Base-by-base conservation (phyloP, 352 stramenopile species). In the Globisporangium carolinianum region DNA sequence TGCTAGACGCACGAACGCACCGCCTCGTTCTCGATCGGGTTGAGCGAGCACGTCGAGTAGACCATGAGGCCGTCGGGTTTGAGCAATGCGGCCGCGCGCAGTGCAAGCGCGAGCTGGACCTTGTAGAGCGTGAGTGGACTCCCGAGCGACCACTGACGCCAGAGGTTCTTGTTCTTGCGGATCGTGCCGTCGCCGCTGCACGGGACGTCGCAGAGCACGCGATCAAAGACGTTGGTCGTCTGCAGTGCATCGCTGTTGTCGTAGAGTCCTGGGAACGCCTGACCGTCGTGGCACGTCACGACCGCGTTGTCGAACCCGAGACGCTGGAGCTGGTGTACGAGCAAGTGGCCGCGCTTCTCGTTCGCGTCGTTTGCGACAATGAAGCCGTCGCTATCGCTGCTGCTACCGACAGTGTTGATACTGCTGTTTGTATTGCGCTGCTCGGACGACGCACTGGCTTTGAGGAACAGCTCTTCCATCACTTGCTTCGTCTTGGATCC, bases 401-500 rank as follows among this genome's bases (percentile, higher is more conserved):
- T 45, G 36, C 11, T 3, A 39, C 17, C 60, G 7, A 5, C 11
- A 4, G 2, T 50, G 3, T 14, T 49, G 32, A 17, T 45, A 32
- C 11, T 3, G 4, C 17, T 6, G 5, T 24, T 36, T n/a, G 3
- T 24, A 4, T 37, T 32, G 9, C 51, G 43, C 6, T 36, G 36
- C n/a, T 69, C 46, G 24, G 24, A 32, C 4, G 76, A 50, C 11
- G 41, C 54, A 11, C 52, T 50, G 6, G 53, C 55, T 24, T 69
- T 57, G 17, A 69, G 18, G 1, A 47, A 58, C 24, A 92, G 65
- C 35, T 83, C 70, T 55, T 97, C 97, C 53, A 99, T 86, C 18
- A 99, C 79, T 65, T 99, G 97, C 51, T 86, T 91, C n/a, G 97
- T 99, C 72, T 99, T 99, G 53, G 88, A 98, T 17, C 97, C 97